phyloP scores from a whole-genome alignment of 2,329 filamentous ascomycete genomes.

The Arthroderma sp. region DNA sequence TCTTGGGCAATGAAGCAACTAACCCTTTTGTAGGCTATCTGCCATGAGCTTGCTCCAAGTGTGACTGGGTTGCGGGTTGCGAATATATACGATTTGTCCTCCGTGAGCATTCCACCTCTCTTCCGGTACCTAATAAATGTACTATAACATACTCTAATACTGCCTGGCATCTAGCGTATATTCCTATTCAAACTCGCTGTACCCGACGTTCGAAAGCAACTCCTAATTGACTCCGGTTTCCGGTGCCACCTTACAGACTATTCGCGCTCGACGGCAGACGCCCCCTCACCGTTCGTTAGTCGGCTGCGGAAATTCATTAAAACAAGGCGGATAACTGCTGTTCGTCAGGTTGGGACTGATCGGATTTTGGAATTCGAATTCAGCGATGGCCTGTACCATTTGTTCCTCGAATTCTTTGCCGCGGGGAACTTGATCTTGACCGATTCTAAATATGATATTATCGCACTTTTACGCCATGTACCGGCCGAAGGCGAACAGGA shows the following conservation, averaged over 20 bases:
- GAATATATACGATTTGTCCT: constrained; percentile 93
- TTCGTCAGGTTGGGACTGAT: constrained; percentile 82
- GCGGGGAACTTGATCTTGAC: constrained; percentile 91
- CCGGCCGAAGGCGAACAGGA: constrained; percentile 73
- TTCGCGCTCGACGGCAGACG: constrained; percentile 68
- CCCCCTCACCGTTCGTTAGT: constrained; percentile 73
- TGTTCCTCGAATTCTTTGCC: constrained; percentile 94
- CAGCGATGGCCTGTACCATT: constrained; percentile 73
- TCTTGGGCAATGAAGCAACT: background rate
- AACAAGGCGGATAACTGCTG: constrained; percentile 66
- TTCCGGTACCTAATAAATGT: background rate
- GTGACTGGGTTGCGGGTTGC: constrained; percentile 69
- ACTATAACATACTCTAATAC: background rate
- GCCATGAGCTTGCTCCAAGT: constrained; percentile 71
- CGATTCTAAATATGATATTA: constrained; percentile 67
- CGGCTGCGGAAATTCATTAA: constrained; percentile 78
- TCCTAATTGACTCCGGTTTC: constrained; percentile 89
- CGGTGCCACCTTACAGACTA: constrained; percentile 90
- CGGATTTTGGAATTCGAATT: constrained; percentile 86
- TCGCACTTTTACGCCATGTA: constrained; percentile 69
- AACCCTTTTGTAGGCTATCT: constrained; percentile 55
- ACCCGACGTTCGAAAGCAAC: constrained; percentile 74
- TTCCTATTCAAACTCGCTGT: constrained; percentile 92
- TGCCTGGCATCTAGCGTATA: constrained; percentile 48
- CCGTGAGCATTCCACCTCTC: constrained; percentile 32